Evolutionary conservation across 306 rosid genomes (phyloP), one percentile per base, ranked within the genome.

Genomic region (Cucurbita pepo): DNA sequence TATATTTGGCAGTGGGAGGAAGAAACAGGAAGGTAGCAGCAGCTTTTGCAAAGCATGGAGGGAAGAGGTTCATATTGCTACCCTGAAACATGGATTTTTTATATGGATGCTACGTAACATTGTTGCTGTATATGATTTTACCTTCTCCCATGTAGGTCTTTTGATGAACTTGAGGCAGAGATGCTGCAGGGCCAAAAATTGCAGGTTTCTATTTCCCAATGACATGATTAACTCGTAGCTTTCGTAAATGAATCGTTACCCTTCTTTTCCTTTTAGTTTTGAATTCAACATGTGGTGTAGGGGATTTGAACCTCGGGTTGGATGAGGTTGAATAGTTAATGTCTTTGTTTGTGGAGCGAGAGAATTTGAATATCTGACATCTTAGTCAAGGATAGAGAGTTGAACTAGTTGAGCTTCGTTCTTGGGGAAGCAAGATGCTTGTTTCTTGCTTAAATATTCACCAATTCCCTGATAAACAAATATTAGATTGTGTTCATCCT

Each of bases 21-120:
- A 87, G 98, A 84, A 92, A 92, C 82, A 88, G 98, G 81, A 92
- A 87, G 78, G 96, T 92, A 45, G 96, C 93, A 3, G 98, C 86
- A 59, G 98, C 98, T 80, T 92, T 81, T 80, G 96, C 96, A 25
- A 84, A 54, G 83, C 51, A 79, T 64, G 88, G 76, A 53, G 98
- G 98, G 57, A 90, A 88, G 78, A 84, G 96, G 96, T 92, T 74
- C 55, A 71, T 73, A 41, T 44, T 58, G 11, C 60, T 76, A 60
- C 25, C 78, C 59, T 80, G 40, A 61, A 48, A 48, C 80, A 22
- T 19, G 19, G 10, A 44, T 71, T 44, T 76, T 52, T 41, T 22
- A 14, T 47, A 50, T 55, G 40, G 22, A 62, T 67, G 56, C n/a
- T 2, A 13, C 7, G 30, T 6, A 15, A 11, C 34, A 10, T 3